A percentile compares a stretch with the other conserved stretches of the same genome.
Conservation (phyloP, 352 stramenopile genomes). For the Pythium sukuiense region DNA sequence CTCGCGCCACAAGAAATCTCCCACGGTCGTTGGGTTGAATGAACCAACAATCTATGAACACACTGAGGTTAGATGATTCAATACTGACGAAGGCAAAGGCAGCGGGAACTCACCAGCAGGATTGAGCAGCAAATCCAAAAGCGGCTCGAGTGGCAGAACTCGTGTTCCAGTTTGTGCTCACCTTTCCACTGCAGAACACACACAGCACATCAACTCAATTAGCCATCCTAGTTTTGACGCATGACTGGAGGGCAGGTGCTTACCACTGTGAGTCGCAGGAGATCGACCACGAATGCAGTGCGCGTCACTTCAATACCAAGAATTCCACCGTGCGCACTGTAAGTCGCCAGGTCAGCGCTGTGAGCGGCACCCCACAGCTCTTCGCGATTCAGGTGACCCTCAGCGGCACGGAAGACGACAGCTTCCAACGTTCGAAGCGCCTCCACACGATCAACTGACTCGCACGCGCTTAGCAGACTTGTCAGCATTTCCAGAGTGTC, state of each 20-base stretch:
- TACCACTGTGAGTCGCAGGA: constrained; percentile 68
- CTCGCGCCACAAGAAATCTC: constrained; percentile 70
- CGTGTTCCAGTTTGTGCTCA: constrained; percentile 62
- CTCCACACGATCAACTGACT: constrained; percentile 65
- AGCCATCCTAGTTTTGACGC: constrained; percentile 4
- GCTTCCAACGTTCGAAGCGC: constrained; percentile 72
- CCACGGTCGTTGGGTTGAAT: constrained; percentile 80
- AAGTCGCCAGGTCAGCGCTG: constrained; percentile 51
- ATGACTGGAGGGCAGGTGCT: constrained; percentile 11
- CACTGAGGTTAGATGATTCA: not conserved
- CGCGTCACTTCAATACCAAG: constrained; percentile 67
- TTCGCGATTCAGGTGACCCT: constrained; percentile 78
- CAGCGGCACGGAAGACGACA: constrained; percentile 74
- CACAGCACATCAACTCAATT: constrained; percentile 10
- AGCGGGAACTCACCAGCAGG: constrained; percentile 55
- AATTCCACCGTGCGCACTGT: constrained; percentile 59
- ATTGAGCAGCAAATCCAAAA: constrained; percentile 87
- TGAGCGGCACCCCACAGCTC: constrained; percentile 53
- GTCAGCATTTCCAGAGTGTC: constrained; percentile 64
- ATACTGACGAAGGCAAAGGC: not conserved
- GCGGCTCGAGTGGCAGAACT: constrained; percentile 75
- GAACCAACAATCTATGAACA: constrained; percentile 41
- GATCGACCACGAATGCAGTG: constrained; percentile 50
- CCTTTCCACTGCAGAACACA: constrained; percentile 40
- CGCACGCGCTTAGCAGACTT: constrained; percentile 56